Percentiles rank a stretch among this genome's conserved stretches.
Conservation (phyloP, 1,284 basidiomycete species). For the Tetrapyrgos nigripes region DNA sequence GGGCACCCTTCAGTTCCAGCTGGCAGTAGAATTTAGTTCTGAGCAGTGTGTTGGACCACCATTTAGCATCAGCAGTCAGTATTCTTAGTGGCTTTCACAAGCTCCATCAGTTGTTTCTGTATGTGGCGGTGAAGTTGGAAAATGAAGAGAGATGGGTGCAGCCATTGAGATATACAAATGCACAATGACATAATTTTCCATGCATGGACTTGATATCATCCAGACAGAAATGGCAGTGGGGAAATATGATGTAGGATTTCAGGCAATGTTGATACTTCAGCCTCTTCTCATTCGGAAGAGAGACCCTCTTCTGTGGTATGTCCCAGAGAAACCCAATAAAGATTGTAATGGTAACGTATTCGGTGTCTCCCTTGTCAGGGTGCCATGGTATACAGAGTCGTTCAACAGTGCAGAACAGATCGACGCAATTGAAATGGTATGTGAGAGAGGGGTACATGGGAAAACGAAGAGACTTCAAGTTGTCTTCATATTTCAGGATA, state of each 20-base stretch:
- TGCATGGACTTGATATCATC: neutral
- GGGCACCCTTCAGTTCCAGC: slow-evolving; percentile 3
- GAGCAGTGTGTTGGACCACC: slow-evolving; percentile 30
- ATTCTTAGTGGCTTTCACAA: too few relatives aligned
- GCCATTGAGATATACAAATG: slow-evolving; percentile 23
- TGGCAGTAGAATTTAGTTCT: neutral
- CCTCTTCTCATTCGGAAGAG: slow-evolving; percentile 20
- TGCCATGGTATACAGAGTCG: slow-evolving; percentile 2
- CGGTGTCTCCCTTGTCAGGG: neutral
- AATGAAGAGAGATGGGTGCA: slow-evolving; percentile 17
- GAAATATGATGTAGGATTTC: too few relatives aligned
- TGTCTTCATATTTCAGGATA: slow-evolving; percentile 36
- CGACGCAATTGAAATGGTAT: neutral
- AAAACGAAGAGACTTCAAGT: slow-evolving; percentile 17
- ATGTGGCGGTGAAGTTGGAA: too few relatives aligned
- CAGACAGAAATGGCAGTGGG: slow-evolving; percentile 1
- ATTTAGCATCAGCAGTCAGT: slow-evolving; percentile 11
- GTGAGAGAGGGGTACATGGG: slow-evolving; percentile 17
- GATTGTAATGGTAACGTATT: neutral
- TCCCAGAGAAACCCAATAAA: slow-evolving; percentile 11
- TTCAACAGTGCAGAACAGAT: neutral
- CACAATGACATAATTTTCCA: slow-evolving; percentile 14
- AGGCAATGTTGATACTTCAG: too few relatives aligned
- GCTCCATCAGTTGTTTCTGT: too few relatives aligned
- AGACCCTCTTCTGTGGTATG: slow-evolving; percentile 3